Evolutionary conservation across 768 basidiomycete species (phyloP).

Genomic region (Boletus insuetus): DNA sequence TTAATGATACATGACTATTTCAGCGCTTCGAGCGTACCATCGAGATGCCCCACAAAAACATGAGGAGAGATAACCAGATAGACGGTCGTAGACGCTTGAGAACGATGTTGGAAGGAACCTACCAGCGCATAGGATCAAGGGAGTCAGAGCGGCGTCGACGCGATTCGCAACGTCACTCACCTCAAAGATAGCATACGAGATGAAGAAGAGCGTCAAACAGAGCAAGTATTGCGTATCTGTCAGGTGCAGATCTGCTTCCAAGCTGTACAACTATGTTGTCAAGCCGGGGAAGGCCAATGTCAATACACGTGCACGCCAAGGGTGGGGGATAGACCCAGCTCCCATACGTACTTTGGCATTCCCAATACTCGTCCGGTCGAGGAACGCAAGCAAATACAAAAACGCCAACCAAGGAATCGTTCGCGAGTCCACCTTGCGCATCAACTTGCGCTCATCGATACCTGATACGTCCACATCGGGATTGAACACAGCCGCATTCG

Average conservation of each 20-base stretch:
- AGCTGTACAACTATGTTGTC: conserved; percentile 52
- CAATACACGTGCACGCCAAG: not conserved
- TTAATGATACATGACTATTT: no score
- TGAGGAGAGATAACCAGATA: conserved; percentile 70
- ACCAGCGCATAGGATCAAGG: no score
- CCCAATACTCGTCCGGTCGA: conserved; percentile 56
- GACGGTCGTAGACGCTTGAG: conserved; percentile 73
- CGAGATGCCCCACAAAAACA: conserved; percentile 73
- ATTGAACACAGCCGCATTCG: conserved; percentile 26
- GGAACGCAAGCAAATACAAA: conserved; percentile 72
- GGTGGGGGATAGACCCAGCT: no score
- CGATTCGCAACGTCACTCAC: conserved; percentile 25
- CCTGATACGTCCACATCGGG: conserved; percentile 55
- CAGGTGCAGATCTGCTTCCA: conserved; percentile 58
- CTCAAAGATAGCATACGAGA: conserved; percentile 70
- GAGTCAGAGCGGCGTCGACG: not conserved
- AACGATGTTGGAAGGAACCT: conserved; percentile 71
- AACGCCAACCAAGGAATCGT: conserved; percentile 72
- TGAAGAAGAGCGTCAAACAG: conserved; percentile 59
- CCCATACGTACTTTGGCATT: conserved; percentile 30
- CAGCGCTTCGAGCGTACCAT: conserved; percentile 45
- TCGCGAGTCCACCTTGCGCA: conserved; percentile 68
- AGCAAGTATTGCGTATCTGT: conserved; percentile 65
- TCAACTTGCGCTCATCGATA: conserved; percentile 64
- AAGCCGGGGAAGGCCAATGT: not conserved